Conservation (phyloP, 352 stramenopile species). For the Phytophthora rubi region DNA sequence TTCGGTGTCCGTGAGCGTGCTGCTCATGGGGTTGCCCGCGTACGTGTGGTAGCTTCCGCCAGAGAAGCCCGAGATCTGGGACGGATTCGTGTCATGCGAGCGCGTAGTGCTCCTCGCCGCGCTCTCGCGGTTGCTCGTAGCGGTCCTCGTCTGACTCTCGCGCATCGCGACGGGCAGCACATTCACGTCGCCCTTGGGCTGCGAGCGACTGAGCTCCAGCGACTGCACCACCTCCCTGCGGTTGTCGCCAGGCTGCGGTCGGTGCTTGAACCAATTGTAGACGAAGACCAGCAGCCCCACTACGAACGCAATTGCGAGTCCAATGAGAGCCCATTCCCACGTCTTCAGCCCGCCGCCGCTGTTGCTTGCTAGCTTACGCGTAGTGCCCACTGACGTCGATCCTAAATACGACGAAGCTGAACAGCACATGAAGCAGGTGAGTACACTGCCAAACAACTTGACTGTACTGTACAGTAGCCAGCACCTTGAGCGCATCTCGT, state of each 20-base stretch:
- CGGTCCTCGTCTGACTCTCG: slow-evolving; percentile 29
- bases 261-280: slow-evolving; percentile 61
- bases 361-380: slow-evolving; percentile 9
- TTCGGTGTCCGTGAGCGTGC: slow-evolving; percentile 52
- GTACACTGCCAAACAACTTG: not conserved
- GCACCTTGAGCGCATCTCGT: slow-evolving; percentile 23
- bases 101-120: slow-evolving; percentile 25
- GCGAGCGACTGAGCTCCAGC: slow-evolving; percentile 35
- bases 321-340: slow-evolving; percentile 51
- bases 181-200: slow-evolving; percentile 34
- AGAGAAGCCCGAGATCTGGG: slow-evolving; percentile 51
- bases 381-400: not conserved
- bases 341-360: slow-evolving; percentile 27
- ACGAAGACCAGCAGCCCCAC: slow-evolving; percentile 46
- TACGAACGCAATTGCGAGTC: slow-evolving; percentile 36
- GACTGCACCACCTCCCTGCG: slow-evolving; percentile 39
- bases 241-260: slow-evolving; percentile 39
- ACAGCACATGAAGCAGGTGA: not conserved
- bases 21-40: slow-evolving; percentile 32
- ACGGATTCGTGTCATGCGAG: slow-evolving; percentile 48
- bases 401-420: slow-evolving; percentile 13
- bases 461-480: not conserved
- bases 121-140: slow-evolving; percentile 30
- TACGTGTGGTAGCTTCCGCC: slow-evolving; percentile 56
- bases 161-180: slow-evolving; percentile 21